phyloP scores from a whole-genome alignment of 306 rosid species.

The Begonia peltatifolia region DNA sequence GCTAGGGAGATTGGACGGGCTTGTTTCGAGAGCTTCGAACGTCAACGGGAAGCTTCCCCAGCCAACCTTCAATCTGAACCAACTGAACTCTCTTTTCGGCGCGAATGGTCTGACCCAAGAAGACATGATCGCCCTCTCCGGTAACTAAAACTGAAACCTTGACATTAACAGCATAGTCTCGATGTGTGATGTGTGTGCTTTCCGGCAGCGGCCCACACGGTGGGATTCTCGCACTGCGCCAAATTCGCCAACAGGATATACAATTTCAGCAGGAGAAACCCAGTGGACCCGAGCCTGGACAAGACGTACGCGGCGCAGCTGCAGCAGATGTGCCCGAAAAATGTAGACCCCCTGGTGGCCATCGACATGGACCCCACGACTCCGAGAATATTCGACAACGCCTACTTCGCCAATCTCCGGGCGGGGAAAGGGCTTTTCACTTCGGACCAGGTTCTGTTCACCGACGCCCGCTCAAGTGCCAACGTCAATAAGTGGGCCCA shows the following conservation, averaged over 20 bases:
- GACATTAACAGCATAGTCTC: no score
- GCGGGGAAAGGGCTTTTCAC: constrained; percentile 42
- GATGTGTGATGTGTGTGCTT: not conserved
- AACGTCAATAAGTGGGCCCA: constrained; percentile 30
- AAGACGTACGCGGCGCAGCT: constrained; percentile 22
- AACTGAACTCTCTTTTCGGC: constrained; percentile 40
- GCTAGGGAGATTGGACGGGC: constrained; percentile 52
- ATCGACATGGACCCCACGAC: constrained; percentile 54
- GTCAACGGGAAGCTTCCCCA: constrained; percentile 40
- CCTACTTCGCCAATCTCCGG: constrained; percentile 37
- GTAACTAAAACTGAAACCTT: constrained; percentile 11
- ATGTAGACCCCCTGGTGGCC: constrained; percentile 44
- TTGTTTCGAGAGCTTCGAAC: constrained; percentile 34
- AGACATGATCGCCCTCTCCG: constrained; percentile 65
- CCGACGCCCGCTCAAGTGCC: constrained; percentile 34
- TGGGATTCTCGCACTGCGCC: constrained; percentile 52
- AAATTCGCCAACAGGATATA: constrained; percentile 36
- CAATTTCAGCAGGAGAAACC: constrained; percentile 16
- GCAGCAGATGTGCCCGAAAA: constrained; percentile 36
- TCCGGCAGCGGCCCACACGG: constrained; percentile 46
- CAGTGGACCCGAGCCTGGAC: constrained; percentile 36
- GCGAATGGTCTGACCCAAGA: constrained; percentile 43
- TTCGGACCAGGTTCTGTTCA: constrained; percentile 44
- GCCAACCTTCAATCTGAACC: constrained; percentile 39
- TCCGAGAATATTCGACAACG: constrained; percentile 33